These are phyloP conservation scores for Apiotrichum montevideense DNA, from an alignment of 1,284 basidiomycete species.

Conservation along the genomic window DNA sequence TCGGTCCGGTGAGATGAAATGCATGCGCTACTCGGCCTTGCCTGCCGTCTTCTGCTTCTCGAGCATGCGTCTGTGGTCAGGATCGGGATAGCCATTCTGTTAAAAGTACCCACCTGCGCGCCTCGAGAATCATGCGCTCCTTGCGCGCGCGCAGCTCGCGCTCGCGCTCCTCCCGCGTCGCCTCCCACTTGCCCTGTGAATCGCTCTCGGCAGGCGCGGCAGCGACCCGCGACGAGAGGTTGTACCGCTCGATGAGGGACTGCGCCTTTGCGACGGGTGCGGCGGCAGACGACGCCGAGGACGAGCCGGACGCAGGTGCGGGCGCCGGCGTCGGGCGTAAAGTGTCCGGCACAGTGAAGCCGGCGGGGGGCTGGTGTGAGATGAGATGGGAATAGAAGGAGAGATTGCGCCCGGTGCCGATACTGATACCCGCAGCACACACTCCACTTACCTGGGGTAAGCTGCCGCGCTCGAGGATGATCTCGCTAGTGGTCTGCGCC, in stretches of 20 bases:
- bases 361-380: slow-evolving; percentile 9
- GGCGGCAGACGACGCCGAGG: background rate
- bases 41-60: slow-evolving; percentile 38
- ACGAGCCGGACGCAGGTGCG: background rate
- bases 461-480: slow-evolving; percentile 41
- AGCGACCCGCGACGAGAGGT: slow-evolving; percentile 21
- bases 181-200: slow-evolving; percentile 32
- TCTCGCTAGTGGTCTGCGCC: slow-evolving; percentile 43
- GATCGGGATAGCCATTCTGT: background rate
- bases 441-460: slow-evolving; percentile 35
- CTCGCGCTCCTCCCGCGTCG: slow-evolving; percentile 39
- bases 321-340: slow-evolving; percentile 6
- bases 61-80: slow-evolving; percentile 30
- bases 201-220: slow-evolving; percentile 3
- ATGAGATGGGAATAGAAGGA: no score
- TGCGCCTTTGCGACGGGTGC: slow-evolving; percentile 2
- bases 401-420: no score
- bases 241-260: slow-evolving; percentile 38
- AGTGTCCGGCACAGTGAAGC: slow-evolving; percentile 13
- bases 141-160: slow-evolving; percentile 37
- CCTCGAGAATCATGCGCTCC: slow-evolving; percentile 44
- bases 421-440: no score
- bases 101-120: slow-evolving; percentile 30
- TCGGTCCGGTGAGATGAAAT: background rate
- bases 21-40: slow-evolving; percentile 13